Evolutionary conservation across 768 basidiomycete species (phyloP).

Genomic region (Lactarius pseudohatsudake): DNA sequence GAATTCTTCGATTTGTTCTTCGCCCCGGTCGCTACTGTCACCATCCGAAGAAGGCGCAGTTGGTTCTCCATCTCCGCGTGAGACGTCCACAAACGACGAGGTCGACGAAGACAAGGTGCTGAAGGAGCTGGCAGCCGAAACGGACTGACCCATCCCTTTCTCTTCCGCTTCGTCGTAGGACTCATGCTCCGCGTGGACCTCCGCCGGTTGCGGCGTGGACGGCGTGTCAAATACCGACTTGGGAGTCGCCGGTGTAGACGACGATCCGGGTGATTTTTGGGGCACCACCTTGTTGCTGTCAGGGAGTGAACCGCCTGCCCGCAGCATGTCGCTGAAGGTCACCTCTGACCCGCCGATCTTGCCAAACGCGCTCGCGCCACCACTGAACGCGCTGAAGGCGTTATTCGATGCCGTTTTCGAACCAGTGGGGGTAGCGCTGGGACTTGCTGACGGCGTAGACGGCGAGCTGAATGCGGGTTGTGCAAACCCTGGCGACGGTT

Average conservation of each 20-base stretch:
- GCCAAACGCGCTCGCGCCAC: constrained; percentile 42
- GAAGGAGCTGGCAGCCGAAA: constrained; percentile 22
- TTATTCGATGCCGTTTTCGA: constrained; percentile 35
- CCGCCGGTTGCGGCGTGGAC: constrained; percentile 18
- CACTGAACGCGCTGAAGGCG: constrained; percentile 43
- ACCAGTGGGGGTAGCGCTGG: constrained; percentile 29
- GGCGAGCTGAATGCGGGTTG: constrained; percentile 41
- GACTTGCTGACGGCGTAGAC: constrained; percentile 3
- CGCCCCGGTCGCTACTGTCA: constrained; percentile 25
- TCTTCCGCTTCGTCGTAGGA: constrained; percentile 16
- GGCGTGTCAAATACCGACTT: constrained; percentile 20
- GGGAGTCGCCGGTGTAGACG: constrained; percentile 1
- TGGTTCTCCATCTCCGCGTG: constrained; percentile 25
- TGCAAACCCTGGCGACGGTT: constrained; percentile 36
- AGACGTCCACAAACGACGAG: constrained; percentile 28
- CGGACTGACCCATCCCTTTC: constrained; percentile 1
- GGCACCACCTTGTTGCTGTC: constrained; percentile 16
- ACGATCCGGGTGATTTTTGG: constrained; percentile 9
- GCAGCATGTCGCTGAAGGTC: constrained; percentile 64
- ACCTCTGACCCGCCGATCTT: constrained; percentile 42
- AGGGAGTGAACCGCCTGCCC: constrained; percentile 33
- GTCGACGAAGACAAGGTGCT: constrained; percentile 21
- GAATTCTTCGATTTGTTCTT: constrained; percentile 29
- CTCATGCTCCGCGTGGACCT: not conserved
- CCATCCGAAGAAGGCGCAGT: constrained; percentile 11